phyloP scores from a whole-genome alignment of 148 eudicot genomes.

The Spergularia marina region DNA sequence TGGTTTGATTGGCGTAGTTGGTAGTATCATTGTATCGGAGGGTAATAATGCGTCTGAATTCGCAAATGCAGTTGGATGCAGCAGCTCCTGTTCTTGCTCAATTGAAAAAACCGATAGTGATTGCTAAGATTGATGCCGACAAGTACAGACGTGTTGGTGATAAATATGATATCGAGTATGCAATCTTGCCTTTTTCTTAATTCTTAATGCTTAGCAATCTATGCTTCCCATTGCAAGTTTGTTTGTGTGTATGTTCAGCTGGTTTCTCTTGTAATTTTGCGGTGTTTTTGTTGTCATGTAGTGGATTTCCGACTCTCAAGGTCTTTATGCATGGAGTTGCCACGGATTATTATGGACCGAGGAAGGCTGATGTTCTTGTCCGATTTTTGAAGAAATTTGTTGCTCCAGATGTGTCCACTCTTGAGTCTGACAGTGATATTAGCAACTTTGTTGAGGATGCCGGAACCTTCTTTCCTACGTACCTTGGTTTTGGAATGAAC shows the following conservation, averaged over 20 bases:
- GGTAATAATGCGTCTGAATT: slow-evolving; percentile 9
- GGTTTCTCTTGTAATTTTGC: neutral
- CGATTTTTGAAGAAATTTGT: slow-evolving; percentile 76
- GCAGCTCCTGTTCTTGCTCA: slow-evolving; percentile 82
- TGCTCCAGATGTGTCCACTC: slow-evolving; percentile 79
- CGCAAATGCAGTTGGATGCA: slow-evolving; percentile 70
- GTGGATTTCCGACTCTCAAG: slow-evolving; percentile 93
- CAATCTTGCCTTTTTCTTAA: slow-evolving; percentile 12
- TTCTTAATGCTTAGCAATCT: neutral
- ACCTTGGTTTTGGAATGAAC: slow-evolving; percentile 81
- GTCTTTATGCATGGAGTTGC: slow-evolving; percentile 88
- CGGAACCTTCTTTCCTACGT: slow-evolving; percentile 77
- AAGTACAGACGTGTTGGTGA: slow-evolving; percentile 63
- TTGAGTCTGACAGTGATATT: slow-evolving; percentile 65
- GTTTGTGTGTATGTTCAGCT: neutral
- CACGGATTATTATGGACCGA: slow-evolving; percentile 76
- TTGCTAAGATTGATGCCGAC: slow-evolving; percentile 92
- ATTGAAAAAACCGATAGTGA: slow-evolving; percentile 66
- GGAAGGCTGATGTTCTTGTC: slow-evolving; percentile 71
- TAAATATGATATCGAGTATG: slow-evolving; percentile 91
- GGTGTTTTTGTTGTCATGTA: slow-evolving; percentile 35
- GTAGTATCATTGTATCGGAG: neutral
- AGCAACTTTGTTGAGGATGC: slow-evolving; percentile 64
- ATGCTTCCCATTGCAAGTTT: neutral
- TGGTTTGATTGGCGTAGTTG: neutral